A percentile compares a stretch with the other conserved stretches of the same genome.
phyloP scores from a whole-genome alignment of 1,284 basidiomycete genomes.

The Stereum hirsutum region DNA sequence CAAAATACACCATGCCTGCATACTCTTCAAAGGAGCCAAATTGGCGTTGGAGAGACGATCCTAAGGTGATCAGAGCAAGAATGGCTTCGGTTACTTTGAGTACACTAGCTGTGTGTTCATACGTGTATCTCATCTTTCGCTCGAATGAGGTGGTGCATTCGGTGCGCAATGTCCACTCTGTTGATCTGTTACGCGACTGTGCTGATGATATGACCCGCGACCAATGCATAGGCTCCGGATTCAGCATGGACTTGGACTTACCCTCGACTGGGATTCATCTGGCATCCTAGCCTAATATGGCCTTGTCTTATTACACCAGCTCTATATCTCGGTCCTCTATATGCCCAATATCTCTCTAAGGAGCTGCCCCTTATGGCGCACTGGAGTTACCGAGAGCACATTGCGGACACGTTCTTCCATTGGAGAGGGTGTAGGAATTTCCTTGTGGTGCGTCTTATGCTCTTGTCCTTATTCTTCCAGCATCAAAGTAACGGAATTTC shows the following conservation, averaged over 20 bases:
- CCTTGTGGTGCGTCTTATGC: slow-evolving; percentile 47
- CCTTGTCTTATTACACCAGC: slow-evolving; percentile 68
- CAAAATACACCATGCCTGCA: slow-evolving; percentile 43
- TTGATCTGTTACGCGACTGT: no score
- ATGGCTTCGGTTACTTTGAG: slow-evolving; percentile 49
- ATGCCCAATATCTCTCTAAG: slow-evolving; percentile 45
- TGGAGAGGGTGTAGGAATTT: slow-evolving; percentile 71
- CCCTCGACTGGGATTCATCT: slow-evolving; percentile 22
- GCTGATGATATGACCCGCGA: background rate
- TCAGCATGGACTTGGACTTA: slow-evolving; percentile 11
- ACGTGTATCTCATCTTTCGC: slow-evolving; percentile 10
- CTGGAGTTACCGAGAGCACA: slow-evolving; percentile 35
- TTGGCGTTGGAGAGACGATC: slow-evolving; percentile 63
- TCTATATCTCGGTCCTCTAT: slow-evolving; percentile 83
- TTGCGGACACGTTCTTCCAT: slow-evolving; percentile 33
- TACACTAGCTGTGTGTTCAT: slow-evolving; percentile 34
- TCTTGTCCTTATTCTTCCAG: background rate
- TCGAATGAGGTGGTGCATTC: slow-evolving; percentile 24
- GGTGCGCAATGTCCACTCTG: no score
- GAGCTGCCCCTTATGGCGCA: slow-evolving; percentile 55
- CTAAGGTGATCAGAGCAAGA: slow-evolving; percentile 64
- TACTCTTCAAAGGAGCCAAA: slow-evolving; percentile 26
- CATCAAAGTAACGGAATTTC: no score
- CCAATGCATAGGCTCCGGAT: slow-evolving; percentile 8
- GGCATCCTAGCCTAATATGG: slow-evolving; percentile 20